Conservation (phyloP, 2,329 filamentous ascomycete species). For the Exophiala sp. region DNA sequence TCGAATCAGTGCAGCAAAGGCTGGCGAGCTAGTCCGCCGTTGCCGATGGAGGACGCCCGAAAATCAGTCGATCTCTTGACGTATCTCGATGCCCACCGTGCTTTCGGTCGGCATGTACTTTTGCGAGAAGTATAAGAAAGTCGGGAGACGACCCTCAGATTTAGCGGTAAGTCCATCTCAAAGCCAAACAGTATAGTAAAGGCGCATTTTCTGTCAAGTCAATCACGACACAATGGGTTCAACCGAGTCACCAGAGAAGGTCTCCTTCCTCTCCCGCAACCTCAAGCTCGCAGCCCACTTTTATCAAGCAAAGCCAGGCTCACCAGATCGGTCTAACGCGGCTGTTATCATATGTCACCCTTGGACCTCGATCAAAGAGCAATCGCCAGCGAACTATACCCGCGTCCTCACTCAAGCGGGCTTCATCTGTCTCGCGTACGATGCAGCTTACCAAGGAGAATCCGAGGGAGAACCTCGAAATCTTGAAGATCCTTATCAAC, state of each 20-base stretch:
- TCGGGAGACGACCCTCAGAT: no score
- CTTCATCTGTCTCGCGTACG: slow-evolving; percentile 37
- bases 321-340: slow-evolving; percentile 20
- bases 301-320: slow-evolving; percentile 1
- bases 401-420: slow-evolving; percentile 32
- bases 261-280: slow-evolving; percentile 16
- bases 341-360: slow-evolving; percentile 36
- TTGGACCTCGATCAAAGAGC: slow-evolving; percentile 38
- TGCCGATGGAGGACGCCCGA: no score
- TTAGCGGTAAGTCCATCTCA: no score
- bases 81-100: no score
- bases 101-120: no score
- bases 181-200: no score
- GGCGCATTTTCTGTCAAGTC: no score
- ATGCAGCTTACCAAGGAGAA: slow-evolving; percentile 40
- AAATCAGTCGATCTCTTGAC: no score
- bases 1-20: no score
- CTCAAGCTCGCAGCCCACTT: slow-evolving; percentile 11
- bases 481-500: slow-evolving; percentile 38
- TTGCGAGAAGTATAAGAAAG: no score
- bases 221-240: no score
- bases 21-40: no score
- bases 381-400: slow-evolving; percentile 37
- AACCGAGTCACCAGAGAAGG: neutral
- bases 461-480: slow-evolving; percentile 35